Evolutionary conservation across 345 rosid genomes (phyloP).

Genomic region (Citrus sinensis): DVS_A1.0 CM039167.1:9195001-9195500

Average conservation of each 20-base stretch:
- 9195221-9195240: not conserved
- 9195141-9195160: not conserved
- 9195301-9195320: not conserved
- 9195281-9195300: not conserved
- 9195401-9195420: not conserved
- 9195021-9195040: constrained; percentile 1
- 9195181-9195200: not conserved
- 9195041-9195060: not conserved
- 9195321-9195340: not conserved
- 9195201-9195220: not conserved
- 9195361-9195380: not conserved
- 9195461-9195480: not conserved
- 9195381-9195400: not conserved
- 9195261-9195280: not conserved
- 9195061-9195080: not conserved
- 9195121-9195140: not conserved
- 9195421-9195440: not conserved
- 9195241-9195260: not conserved
- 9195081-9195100: not conserved
- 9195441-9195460: not conserved
- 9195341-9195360: not conserved
- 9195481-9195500: not conserved
- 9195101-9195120: not conserved
- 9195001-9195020: not conserved
- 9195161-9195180: not conserved